Percentiles rank a stretch among this genome's conserved stretches.
Conservation (phyloP, 2,329 filamentous ascomycete species). For the Pseudogymnoascus sp. region DNA sequence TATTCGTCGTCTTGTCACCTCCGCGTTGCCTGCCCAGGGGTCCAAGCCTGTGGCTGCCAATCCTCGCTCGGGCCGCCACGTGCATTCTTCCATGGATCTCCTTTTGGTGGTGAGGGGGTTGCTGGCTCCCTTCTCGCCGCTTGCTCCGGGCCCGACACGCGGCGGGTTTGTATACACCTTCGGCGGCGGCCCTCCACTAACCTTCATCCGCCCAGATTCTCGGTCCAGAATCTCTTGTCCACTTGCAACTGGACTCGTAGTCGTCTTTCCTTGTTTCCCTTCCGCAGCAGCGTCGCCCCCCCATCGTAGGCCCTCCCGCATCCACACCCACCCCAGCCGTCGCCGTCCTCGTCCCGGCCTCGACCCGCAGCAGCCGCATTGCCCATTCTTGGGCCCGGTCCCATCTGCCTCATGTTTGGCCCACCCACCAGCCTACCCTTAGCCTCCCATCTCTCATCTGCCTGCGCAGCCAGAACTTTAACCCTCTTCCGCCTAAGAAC, state of each 20-base stretch:
- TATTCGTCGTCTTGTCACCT: not conserved
- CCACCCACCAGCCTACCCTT: conserved; percentile 46
- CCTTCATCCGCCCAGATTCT: conserved; percentile 1
- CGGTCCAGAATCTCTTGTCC: conserved; percentile 4
- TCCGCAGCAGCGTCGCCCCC: not conserved
- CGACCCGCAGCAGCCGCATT: conserved; percentile 13
- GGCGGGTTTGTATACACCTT: conserved; percentile 9
- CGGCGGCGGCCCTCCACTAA: not conserved
- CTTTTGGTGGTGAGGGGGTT: conserved; percentile 22
- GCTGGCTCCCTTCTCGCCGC: conserved; percentile 16
- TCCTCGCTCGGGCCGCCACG: conserved; percentile 52
- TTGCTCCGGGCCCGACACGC: conserved; percentile 10
- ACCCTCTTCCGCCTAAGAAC: conserved; percentile 46
- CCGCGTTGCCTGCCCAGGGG: not conserved
- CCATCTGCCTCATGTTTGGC: conserved; percentile 26
- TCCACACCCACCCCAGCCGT: not conserved
- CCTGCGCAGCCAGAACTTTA: conserved; percentile 51
- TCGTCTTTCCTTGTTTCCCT: not conserved
- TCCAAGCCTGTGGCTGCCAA: conserved; percentile 45
- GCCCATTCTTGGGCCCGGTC: conserved; percentile 24
- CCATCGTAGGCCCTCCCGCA: not conserved
- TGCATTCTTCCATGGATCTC: conserved; percentile 50
- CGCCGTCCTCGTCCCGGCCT: conserved; percentile 9
- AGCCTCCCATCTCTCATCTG: conserved; percentile 58
- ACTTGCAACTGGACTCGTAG: not conserved